phyloP scores from a whole-genome alignment of 106 monocot genomes.

The Dendrobium officinale region DNA sequence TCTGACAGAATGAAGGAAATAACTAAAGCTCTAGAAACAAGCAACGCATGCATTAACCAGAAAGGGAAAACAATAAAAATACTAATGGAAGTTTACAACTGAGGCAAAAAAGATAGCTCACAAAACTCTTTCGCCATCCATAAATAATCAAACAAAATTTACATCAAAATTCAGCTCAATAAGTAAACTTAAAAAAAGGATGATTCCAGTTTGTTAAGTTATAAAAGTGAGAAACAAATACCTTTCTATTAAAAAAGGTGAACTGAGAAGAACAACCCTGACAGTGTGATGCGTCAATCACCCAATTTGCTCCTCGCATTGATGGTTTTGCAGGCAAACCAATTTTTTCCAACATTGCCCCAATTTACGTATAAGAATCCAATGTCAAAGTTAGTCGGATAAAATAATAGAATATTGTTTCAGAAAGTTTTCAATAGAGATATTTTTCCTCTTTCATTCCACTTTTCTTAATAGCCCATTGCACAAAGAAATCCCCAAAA shows the following conservation, averaged over 20 bases:
- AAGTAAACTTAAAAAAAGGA: not conserved
- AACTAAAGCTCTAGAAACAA: not conserved
- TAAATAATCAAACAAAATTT: not conserved
- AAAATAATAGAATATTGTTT: not conserved
- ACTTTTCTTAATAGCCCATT: not conserved
- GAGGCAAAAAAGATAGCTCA: not conserved
- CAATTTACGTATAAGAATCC: conserved; percentile 4
- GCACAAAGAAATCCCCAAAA: not conserved
- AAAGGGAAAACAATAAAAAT: not conserved
- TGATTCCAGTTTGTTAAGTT: not conserved
- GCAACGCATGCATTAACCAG: not conserved
- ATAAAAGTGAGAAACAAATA: conserved; percentile 4
- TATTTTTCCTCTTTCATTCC: not conserved
- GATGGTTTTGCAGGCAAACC: conserved; percentile 89
- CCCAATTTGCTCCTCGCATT: conserved; percentile 77
- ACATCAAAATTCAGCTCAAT: not conserved
- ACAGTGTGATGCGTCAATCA: conserved; percentile 86
- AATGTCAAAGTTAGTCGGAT: not conserved
- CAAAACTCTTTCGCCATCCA: not conserved
- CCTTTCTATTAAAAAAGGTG: conserved; percentile 90
- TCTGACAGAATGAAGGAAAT: not conserved
- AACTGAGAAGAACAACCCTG: conserved; percentile 87
- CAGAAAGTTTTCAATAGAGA: too few relatives aligned
- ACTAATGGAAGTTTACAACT: not conserved
- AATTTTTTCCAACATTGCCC: conserved; percentile 82